These are phyloP conservation scores for Botrytis fabae DNA, from an alignment of 2,329 filamentous ascomycete species.

Conservation along the genomic window DNA sequence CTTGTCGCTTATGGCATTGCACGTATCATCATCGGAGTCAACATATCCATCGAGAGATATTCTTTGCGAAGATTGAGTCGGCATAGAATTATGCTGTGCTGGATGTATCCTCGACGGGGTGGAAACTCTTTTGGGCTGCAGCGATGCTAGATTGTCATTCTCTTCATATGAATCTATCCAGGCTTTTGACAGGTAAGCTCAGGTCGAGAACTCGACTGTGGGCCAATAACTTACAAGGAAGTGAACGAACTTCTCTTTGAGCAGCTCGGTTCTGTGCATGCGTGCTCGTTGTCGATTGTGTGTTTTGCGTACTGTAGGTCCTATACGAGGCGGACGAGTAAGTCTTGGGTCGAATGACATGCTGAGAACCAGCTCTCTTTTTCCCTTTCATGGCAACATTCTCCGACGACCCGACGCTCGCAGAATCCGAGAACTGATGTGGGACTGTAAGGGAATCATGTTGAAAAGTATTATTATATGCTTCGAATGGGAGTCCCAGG, in stretches of 20 bases:
- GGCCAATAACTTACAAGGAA: conserved; percentile 36
- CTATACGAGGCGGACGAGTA: conserved; percentile 34
- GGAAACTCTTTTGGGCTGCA: conserved; percentile 32
- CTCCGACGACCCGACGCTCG: conserved; percentile 30
- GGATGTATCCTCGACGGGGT: conserved; percentile 35
- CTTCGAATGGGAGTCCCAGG: conserved; percentile 31
- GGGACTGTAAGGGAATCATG: conserved; percentile 29
- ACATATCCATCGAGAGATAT: conserved; percentile 40
- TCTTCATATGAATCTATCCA: conserved; percentile 41
- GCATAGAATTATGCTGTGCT: conserved; percentile 36
- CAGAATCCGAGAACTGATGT: conserved; percentile 31
- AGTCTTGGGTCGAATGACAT: conserved; percentile 30
- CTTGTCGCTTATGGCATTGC: conserved; percentile 29
- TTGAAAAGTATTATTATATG: conserved; percentile 32
- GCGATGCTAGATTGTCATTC: conserved; percentile 30
- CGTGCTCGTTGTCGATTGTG: conserved; percentile 35
- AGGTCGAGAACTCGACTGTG: conserved; percentile 9
- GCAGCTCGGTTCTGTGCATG: conserved; percentile 30
- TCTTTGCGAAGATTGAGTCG: conserved; percentile 31
- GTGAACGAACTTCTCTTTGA: conserved; percentile 36
- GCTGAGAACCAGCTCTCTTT: conserved; percentile 25
- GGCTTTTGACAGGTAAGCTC: conserved; percentile 32
- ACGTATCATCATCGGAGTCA: conserved; percentile 34
- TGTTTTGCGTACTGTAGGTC: conserved; percentile 28
- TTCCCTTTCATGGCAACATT: conserved; percentile 32